Evolutionary conservation across 495 filamentous ascomycete genomes (phyloP).

Genomic region (Penicillium verhagenii): DNA sequence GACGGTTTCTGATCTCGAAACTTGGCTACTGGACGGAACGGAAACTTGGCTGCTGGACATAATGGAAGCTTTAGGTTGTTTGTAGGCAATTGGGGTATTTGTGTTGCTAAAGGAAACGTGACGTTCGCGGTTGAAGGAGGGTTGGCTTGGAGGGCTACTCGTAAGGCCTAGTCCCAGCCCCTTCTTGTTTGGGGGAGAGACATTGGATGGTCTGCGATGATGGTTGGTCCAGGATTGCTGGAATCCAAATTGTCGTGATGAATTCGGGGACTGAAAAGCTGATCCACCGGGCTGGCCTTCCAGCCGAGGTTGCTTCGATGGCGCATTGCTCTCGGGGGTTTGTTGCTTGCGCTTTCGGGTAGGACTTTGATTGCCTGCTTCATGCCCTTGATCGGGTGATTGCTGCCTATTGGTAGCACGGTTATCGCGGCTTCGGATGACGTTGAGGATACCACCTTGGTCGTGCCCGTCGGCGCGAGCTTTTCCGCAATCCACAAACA

Average conservation of each 20-base stretch:
- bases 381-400: slow-evolving; percentile 32
- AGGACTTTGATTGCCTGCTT: not conserved
- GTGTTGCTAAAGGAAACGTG: not conserved
- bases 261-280: not conserved
- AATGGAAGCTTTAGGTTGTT: not conserved
- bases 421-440: slow-evolving; percentile 29
- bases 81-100: not conserved
- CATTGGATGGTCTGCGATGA: not conserved
- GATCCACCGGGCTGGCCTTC: not conserved
- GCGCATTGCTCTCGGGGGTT: not conserved
- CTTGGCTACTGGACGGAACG: not conserved
- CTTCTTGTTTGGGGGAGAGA: not conserved
- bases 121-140: not conserved
- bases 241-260: not conserved
- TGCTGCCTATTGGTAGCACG: slow-evolving; percentile 27
- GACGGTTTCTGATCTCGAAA: not conserved
- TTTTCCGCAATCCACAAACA: slow-evolving; percentile 40
- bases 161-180: not conserved
- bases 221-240: not conserved
- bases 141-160: not conserved
- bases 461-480: slow-evolving; percentile 34
- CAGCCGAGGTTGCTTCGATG: not conserved
- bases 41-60: not conserved
- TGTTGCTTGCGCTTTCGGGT: not conserved
- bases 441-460: slow-evolving; percentile 34